Conservation (phyloP, 2,329 filamentous ascomycete genomes). For the Colletotrichum brevisporum region DNA sequence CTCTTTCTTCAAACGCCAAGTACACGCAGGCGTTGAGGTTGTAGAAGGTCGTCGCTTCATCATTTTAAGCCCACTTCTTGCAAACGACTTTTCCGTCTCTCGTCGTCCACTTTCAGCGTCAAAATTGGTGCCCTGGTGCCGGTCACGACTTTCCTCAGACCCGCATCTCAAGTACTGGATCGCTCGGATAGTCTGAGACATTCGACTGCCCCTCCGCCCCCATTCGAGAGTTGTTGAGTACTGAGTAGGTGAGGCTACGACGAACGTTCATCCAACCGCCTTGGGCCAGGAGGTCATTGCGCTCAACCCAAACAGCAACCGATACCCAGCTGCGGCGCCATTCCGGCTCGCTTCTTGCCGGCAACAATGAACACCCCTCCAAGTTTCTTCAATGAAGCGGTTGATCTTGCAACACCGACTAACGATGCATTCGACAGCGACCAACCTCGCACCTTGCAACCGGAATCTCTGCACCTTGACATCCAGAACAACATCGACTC, state of each 20-base stretch:
- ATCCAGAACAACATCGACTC: constrained; percentile 16
- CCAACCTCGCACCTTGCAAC: constrained; percentile 29
- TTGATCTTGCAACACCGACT: constrained; percentile 38
- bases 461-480: constrained; percentile 17
- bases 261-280: neutral
- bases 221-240: neutral
- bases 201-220: neutral
- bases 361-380: constrained; percentile 40
- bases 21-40: constrained; percentile 34
- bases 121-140: neutral
- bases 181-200: neutral
- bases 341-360: neutral
- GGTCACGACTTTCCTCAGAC: neutral
- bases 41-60: neutral
- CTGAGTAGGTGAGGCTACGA: constrained; percentile 12
- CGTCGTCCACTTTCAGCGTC: neutral
- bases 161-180: neutral
- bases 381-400: constrained; percentile 40
- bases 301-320: neutral
- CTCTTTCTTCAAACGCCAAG: constrained; percentile 30
- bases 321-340: neutral
- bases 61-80: neutral
- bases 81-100: neutral
- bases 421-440: constrained; percentile 39
- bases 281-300: constrained; percentile 1